Conservation (phyloP, 768 basidiomycete genomes). For the Leccinum boreale region DNA sequence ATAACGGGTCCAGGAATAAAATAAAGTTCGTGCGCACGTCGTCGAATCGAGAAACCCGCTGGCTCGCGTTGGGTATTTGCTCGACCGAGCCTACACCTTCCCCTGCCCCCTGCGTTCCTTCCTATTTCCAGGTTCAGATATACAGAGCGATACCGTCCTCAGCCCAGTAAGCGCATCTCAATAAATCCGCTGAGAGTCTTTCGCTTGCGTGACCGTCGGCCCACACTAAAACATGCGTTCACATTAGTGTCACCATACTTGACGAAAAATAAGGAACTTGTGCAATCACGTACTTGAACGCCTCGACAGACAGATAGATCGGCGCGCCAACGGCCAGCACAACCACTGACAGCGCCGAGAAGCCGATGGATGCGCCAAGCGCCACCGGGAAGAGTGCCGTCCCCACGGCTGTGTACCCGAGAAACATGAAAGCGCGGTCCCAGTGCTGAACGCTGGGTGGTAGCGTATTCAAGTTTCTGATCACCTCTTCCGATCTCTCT, state of each 20-base stretch:
- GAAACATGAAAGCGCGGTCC: neutral
- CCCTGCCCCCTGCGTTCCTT: too few species aligned
- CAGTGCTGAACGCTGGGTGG: constrained; percentile 20
- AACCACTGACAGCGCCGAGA: neutral
- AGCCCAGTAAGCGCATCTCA: too few species aligned
- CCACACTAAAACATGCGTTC: neutral
- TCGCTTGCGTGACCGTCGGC: neutral
- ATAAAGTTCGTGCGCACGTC: too few species aligned
- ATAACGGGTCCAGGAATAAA: too few species aligned
- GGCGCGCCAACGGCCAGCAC: neutral
- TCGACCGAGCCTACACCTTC: too few species aligned
- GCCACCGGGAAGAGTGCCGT: constrained; percentile 7
- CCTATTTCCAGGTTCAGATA: too few species aligned
- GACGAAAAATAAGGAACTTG: neutral
- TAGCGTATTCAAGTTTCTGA: constrained; percentile 11
- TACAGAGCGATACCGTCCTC: too few species aligned
- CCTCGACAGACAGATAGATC: neutral
- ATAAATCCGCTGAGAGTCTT: neutral
- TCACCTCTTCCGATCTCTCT: constrained; percentile 14
- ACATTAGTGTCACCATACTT: neutral
- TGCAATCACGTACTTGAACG: neutral
- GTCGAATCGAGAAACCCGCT: too few species aligned
- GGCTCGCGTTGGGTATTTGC: too few species aligned
- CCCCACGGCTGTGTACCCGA: neutral
- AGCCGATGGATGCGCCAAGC: constrained; percentile 15